phyloP scores from a whole-genome alignment of 2,329 filamentous ascomycete genomes.

The Fusarium lateritium region DNA sequence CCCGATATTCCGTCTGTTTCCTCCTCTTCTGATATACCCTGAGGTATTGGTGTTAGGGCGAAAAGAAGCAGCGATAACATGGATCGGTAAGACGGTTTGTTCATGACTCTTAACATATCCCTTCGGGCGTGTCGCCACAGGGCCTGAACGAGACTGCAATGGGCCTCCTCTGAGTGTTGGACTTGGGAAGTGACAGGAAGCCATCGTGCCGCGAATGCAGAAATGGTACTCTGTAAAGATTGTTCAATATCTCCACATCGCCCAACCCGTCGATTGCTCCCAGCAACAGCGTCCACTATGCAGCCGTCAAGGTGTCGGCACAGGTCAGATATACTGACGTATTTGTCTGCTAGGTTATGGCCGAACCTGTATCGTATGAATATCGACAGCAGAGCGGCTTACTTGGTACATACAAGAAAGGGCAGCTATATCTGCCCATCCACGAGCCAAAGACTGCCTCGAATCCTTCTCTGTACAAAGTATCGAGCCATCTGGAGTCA shows the following conservation, averaged over 20 bases:
- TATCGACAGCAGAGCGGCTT: background rate
- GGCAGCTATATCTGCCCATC: conserved; percentile 60
- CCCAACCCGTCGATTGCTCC: conserved; percentile 2
- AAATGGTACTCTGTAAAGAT: conserved; percentile 49
- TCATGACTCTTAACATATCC: conserved; percentile 59
- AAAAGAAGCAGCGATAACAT: conserved; percentile 59
- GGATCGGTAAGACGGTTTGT: conserved; percentile 58
- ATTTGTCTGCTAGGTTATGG: conserved; percentile 47
- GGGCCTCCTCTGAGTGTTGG: conserved; percentile 6
- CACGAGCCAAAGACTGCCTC: conserved; percentile 60
- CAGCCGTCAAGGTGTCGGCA: conserved; percentile 54
- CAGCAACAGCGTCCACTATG: conserved; percentile 50
- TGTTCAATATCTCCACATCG: conserved; percentile 44
- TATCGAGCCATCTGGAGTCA: conserved; percentile 47
- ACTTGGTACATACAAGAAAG: conserved; percentile 55
- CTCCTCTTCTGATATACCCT: conserved; percentile 58
- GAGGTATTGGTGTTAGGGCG: conserved; percentile 58
- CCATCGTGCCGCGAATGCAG: conserved; percentile 52
- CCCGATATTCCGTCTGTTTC: conserved; percentile 58
- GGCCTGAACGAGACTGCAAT: conserved; percentile 38
- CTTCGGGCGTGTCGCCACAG: conserved; percentile 56
- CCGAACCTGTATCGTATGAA: conserved; percentile 41
- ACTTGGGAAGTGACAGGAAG: conserved; percentile 43
- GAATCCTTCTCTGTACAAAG: conserved; percentile 55
- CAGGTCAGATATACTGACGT: conserved; percentile 51